Conservation (phyloP, 2,329 filamentous ascomycete species). For the Huntiella abstrusa region DNA sequence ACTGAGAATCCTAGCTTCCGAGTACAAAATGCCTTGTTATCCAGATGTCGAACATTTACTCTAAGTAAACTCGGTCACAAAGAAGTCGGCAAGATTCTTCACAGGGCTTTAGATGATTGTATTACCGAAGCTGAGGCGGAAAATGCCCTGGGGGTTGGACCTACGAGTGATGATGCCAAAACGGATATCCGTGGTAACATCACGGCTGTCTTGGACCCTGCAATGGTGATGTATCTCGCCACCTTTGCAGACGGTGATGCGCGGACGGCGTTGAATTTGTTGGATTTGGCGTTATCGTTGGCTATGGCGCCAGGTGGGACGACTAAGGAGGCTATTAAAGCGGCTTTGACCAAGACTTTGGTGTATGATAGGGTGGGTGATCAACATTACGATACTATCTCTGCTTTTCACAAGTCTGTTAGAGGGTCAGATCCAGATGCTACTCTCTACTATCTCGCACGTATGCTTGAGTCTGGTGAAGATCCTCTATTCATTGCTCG, state of each 20-base stretch:
- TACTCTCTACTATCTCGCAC: slow-evolving; percentile 78
- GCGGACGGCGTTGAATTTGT: slow-evolving; percentile 74
- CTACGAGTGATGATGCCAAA: neutral
- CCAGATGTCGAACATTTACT: slow-evolving; percentile 79
- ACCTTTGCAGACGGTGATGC: slow-evolving; percentile 85
- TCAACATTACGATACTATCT: slow-evolving; percentile 95
- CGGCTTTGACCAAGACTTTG: slow-evolving; percentile 70
- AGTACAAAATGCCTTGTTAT: slow-evolving; percentile 70
- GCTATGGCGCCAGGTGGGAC: slow-evolving; percentile 37
- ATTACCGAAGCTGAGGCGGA: neutral
- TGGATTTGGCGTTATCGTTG: slow-evolving; percentile 73
- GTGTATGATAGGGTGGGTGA: slow-evolving; percentile 92
- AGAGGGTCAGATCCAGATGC: slow-evolving; percentile 76
- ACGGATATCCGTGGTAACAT: slow-evolving; percentile 4
- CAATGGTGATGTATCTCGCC: slow-evolving; percentile 64
- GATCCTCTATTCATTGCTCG: slow-evolving; percentile 85
- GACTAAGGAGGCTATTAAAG: slow-evolving; percentile 61
- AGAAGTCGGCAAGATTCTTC: slow-evolving; percentile 54
- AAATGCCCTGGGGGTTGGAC: neutral
- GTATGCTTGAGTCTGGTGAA: slow-evolving; percentile 90
- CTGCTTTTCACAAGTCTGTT: slow-evolving; percentile 89
- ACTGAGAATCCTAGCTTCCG: slow-evolving; percentile 96
- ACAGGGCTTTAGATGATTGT: slow-evolving; percentile 45
- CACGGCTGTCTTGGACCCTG: slow-evolving; percentile 46
- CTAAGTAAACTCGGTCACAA: slow-evolving; percentile 54